Conservation (phyloP, 192 early-diverging fungal species). For the Gamsiella multidivaricata region DNA sequence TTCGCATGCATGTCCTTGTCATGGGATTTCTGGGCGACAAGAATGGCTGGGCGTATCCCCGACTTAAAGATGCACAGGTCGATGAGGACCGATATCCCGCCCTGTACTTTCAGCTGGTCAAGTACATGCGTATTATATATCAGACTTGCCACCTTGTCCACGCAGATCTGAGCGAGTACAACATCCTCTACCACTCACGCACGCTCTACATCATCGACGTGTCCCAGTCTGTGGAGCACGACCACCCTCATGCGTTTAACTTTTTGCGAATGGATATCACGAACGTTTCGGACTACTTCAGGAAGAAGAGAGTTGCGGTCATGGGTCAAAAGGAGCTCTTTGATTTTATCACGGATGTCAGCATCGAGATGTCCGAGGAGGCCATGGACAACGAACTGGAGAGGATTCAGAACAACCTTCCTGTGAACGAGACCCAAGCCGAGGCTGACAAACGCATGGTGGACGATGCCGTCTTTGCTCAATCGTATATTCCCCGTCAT, state of each 20-base stretch:
- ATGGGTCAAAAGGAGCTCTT: slow-evolving; percentile 89
- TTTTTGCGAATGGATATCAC: slow-evolving; percentile 95
- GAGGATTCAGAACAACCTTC: slow-evolving; percentile 61
- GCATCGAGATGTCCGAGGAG: slow-evolving; percentile 68
- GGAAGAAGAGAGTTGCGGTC: slow-evolving; percentile 76
- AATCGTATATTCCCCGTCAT: slow-evolving; percentile 91
- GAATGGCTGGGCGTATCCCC: slow-evolving; percentile 93
- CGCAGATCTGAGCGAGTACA: slow-evolving; percentile 98
- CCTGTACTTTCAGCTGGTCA: slow-evolving; percentile 86
- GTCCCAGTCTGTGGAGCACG: slow-evolving; percentile 98
- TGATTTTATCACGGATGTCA: slow-evolving; percentile 82
- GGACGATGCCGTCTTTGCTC: slow-evolving; percentile 92
- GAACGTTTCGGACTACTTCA: slow-evolving; percentile 95
- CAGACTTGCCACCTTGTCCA: slow-evolving; percentile 94
- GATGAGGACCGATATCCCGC: slow-evolving; percentile 75
- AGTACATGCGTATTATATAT: slow-evolving; percentile 92
- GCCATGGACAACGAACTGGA: slow-evolving; percentile 78
- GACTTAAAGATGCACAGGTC: slow-evolving; percentile 94
- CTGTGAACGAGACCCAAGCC: slow-evolving; percentile 55
- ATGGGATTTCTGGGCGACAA: slow-evolving; percentile 95
- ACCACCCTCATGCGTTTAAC: slow-evolving; percentile 96
- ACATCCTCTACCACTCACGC: slow-evolving; percentile 89
- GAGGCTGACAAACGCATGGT: slow-evolving; percentile 65
- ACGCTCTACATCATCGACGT: slow-evolving; percentile 95
- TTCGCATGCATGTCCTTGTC: slow-evolving; percentile 93